Evolutionary conservation across 768 basidiomycete genomes (phyloP).

Genomic region (Mycena albidolilacea): DNA sequence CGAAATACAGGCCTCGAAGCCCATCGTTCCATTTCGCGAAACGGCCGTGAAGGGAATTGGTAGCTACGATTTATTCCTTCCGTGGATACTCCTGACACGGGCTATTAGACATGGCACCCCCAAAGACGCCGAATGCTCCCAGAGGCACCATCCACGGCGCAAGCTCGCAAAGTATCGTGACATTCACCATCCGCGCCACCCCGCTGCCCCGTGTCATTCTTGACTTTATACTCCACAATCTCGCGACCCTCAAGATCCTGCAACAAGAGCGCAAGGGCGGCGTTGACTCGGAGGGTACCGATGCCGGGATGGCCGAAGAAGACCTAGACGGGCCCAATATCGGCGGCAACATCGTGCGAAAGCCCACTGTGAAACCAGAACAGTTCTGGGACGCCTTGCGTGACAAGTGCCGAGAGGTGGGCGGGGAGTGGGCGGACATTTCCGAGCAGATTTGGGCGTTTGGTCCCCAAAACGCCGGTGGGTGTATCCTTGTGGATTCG

Average conservation of each 20-base stretch:
- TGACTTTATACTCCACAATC: slow-evolving; percentile 84
- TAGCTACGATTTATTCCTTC: slow-evolving; percentile 46
- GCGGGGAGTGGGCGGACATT: slow-evolving; percentile 88
- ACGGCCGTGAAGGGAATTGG: slow-evolving; percentile 88
- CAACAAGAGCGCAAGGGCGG: slow-evolving; percentile 60
- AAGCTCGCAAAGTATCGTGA: slow-evolving; percentile 79
- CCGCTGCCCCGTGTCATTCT: slow-evolving; percentile 83
- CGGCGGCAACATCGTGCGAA: slow-evolving; percentile 72
- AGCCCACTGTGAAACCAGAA: slow-evolving; percentile 76
- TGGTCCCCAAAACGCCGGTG: slow-evolving; percentile 90
- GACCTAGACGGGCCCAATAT: slow-evolving; percentile 54
- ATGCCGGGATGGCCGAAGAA: slow-evolving; percentile 54
- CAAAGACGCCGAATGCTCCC: slow-evolving; percentile 77
- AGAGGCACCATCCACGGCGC: slow-evolving; percentile 86
- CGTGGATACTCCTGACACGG: background rate
- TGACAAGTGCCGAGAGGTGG: slow-evolving; percentile 75
- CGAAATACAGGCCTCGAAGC: slow-evolving; percentile 93
- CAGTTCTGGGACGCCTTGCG: slow-evolving; percentile 86
- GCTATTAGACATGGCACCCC: slow-evolving; percentile 85
- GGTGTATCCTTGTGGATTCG: slow-evolving; percentile 88
- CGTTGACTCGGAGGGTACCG: slow-evolving; percentile 41
- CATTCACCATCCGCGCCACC: slow-evolving; percentile 85
- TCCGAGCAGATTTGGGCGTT: slow-evolving; percentile 89
- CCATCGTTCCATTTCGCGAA: slow-evolving; percentile 98
- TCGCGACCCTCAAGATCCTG: slow-evolving; percentile 73